phyloP scores from a whole-genome alignment of 441 rosid genomes.

The Adansonia gregorii region DNA sequence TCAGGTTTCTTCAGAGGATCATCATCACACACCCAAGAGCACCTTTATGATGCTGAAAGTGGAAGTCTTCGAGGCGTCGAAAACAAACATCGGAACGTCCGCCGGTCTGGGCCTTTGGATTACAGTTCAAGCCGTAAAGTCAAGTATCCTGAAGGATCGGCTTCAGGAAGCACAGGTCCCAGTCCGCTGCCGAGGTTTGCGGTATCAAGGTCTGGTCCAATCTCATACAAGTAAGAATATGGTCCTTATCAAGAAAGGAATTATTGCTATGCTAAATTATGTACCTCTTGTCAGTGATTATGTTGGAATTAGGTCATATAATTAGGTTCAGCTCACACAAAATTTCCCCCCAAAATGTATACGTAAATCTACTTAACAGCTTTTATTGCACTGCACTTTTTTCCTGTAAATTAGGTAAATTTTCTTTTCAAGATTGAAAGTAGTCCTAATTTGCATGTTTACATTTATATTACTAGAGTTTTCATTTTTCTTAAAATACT shows the following conservation, averaged over 20 bases:
- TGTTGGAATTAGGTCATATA: slow-evolving; percentile 19
- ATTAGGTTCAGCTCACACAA: slow-evolving; percentile 10
- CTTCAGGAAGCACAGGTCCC: slow-evolving; percentile 81
- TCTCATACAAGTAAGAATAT: slow-evolving; percentile 68
- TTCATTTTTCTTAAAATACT: no score
- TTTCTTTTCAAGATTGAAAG: not conserved
- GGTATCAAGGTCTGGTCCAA: slow-evolving; percentile 94
- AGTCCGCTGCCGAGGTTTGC: slow-evolving; percentile 94
- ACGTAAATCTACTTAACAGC: slow-evolving; percentile 22
- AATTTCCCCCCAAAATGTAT: slow-evolving; percentile 28
- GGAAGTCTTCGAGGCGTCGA: slow-evolving; percentile 58
- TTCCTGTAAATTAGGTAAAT: slow-evolving; percentile 24
- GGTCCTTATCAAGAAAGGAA: not conserved
- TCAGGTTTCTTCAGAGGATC: slow-evolving; percentile 80
- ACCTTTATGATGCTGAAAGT: slow-evolving; percentile 49
- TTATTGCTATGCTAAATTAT: slow-evolving; percentile 26
- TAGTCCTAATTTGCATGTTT: not conserved
- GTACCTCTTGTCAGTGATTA: slow-evolving; percentile 19
- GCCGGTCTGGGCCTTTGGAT: slow-evolving; percentile 95
- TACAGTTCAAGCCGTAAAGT: slow-evolving; percentile 80
- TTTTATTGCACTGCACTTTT: slow-evolving; percentile 1
- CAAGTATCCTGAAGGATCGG: slow-evolving; percentile 63
- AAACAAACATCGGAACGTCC: slow-evolving; percentile 57
- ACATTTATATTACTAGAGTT: not conserved
- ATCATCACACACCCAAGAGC: slow-evolving; percentile 75